Evolutionary conservation across 805 yeast species (phyloP).

Genomic region (Komagataella mondaviorum): DNA sequence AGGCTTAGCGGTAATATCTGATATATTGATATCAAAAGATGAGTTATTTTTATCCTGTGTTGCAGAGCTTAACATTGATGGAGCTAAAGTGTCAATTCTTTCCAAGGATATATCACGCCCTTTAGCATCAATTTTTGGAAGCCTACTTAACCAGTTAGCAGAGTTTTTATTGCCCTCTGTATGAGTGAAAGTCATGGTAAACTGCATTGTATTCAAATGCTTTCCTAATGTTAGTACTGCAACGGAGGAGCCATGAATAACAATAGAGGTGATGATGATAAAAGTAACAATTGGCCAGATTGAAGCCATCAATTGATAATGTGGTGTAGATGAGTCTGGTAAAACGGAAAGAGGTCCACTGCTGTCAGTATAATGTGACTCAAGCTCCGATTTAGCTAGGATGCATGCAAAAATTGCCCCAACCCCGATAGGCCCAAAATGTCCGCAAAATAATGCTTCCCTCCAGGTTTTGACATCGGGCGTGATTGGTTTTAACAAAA

Average conservation of each 20-base stretch:
- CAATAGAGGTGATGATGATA: constrained; percentile 36
- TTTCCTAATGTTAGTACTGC: constrained; percentile 60
- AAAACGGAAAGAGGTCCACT: constrained; percentile 19
- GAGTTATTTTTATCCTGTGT: constrained; percentile 4
- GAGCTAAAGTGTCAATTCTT: constrained; percentile 59
- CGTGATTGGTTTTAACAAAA: constrained; percentile 60
- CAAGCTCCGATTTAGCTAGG: constrained; percentile 19
- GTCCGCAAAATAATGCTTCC: constrained; percentile 89
- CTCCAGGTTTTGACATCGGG: constrained; percentile 89
- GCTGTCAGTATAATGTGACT: constrained; percentile 21
- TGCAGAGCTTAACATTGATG: constrained; percentile 10
- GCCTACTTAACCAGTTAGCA: constrained; percentile 70
- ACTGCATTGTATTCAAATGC: constrained; percentile 81
- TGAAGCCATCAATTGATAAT: constrained; percentile 17
- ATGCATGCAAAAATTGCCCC: constrained; percentile 23
- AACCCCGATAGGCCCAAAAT: constrained; percentile 86
- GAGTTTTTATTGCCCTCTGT: constrained; percentile 40
- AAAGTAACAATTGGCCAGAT: constrained; percentile 42
- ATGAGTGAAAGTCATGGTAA: constrained; percentile 80
- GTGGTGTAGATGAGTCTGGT: constrained; percentile 11
- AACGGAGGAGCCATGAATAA: constrained; percentile 51
- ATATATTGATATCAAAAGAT: constrained; percentile 5
- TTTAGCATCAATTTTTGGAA: constrained; percentile 62
- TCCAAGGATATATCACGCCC: constrained; percentile 74
- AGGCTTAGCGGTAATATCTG: constrained; percentile 41